Base-by-base conservation (phyloP, 441 rosid species). In the Erodium texanum region DNA sequence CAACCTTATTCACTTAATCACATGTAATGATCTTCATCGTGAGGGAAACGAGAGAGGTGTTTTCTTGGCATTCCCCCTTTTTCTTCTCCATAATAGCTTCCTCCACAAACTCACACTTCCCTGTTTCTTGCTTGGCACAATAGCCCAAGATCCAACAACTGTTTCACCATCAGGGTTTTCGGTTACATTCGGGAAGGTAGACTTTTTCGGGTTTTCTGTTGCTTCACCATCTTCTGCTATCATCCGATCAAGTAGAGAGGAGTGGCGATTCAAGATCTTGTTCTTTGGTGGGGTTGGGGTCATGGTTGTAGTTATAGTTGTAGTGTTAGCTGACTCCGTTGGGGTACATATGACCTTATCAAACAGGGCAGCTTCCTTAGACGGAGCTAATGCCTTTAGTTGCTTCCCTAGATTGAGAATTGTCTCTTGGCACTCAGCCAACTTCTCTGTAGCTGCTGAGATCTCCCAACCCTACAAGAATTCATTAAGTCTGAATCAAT, bases 401-500 rank as follows among this genome's bases (percentile, higher is more conserved):
- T 94, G 97, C 74, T 86, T 92, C 65, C 97, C 97, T 1, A 94
- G 78, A 79, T 85, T 83, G 65, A 86, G 77, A 58, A 94, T 94
- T 5, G 97, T 88, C 70, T 89, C 97, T 76, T 90, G 97, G 81
- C 97, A 94, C 78, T 94, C 97, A 0, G 96, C 97, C 74, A 94
- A 77, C 81, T 89, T 94, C 64, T 86, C 89, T 43, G 99, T 87
- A 76, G 97, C 99, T 64, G 92, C 88, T 41, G 91, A 78, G 76
- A 89, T 87, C 84, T 88, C 97, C 86, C 83, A 72, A 24, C 85
- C 89, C 99, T 94, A 86, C 65, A 29, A 34, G 20, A 59, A 14
- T 34, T 19, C 7, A 5, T 1, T n/a, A 24, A n/a, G 2, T 41
- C 14, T 10, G 12, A 41, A 12, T 41, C 15, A 41, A 11, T 41